Percentiles rank a stretch among this genome's conserved stretches.
Conservation (phyloP, 176 grass and related monocot genomes). For the Pontederia paniculata region DNA sequence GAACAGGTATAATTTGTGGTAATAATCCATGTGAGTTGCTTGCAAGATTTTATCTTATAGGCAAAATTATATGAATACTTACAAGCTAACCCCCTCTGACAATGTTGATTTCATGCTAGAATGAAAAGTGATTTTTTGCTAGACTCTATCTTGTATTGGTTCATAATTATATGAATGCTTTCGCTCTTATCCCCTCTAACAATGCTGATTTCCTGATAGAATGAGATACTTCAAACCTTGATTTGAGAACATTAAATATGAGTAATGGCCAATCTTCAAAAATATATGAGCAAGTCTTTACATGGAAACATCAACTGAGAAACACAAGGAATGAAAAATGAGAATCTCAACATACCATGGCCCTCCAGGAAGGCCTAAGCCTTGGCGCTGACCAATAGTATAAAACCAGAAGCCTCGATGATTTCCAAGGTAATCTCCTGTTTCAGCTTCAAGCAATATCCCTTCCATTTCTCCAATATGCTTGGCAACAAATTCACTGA, state of each 20-base stretch:
- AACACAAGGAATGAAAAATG: neutral
- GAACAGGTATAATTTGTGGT: too few relatives aligned
- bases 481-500: constrained; percentile 89
- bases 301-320: neutral
- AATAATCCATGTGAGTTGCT: too few relatives aligned
- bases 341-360: constrained; percentile 47
- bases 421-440: constrained; percentile 84
- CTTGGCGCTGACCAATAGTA: constrained; percentile 88
- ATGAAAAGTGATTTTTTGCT: too few relatives aligned
- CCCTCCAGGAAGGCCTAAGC: constrained; percentile 71
- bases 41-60: too few relatives aligned
- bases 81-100: too few relatives aligned
- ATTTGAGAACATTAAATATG: neutral
- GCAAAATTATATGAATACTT: too few relatives aligned
- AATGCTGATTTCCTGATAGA: neutral
- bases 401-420: constrained; percentile 96
- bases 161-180: too few relatives aligned
- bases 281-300: too few relatives aligned
- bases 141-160: too few relatives aligned
- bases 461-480: constrained; percentile 86
- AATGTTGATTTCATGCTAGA: too few relatives aligned
- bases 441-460: constrained; percentile 77
- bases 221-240: neutral
- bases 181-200: neutral
- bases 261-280: too few relatives aligned